Conservation (phyloP, 1,284 basidiomycete genomes). For the Trametes sp. region DNA sequence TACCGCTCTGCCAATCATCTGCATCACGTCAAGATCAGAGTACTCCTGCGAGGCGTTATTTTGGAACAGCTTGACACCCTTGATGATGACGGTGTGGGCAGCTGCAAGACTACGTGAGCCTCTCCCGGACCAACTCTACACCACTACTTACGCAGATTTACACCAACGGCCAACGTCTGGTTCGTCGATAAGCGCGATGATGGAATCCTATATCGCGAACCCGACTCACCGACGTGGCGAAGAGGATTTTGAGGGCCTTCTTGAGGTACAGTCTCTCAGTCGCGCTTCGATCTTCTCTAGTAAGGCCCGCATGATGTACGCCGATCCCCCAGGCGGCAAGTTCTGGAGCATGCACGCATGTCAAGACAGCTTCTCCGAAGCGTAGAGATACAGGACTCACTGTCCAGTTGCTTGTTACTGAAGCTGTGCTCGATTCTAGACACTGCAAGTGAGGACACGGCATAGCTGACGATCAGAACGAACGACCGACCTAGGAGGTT, state of each 20-base stretch:
- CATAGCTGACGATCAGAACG: not conserved
- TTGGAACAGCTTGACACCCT: constrained; percentile 80
- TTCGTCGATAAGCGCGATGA: constrained; percentile 20
- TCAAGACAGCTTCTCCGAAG: not conserved
- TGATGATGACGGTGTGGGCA: constrained; percentile 83
- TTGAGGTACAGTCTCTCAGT: constrained; percentile 78
- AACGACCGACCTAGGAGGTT: constrained; percentile 52
- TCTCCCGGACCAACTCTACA: not conserved
- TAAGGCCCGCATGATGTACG: constrained; percentile 87
- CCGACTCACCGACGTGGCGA: constrained; percentile 72
- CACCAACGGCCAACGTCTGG: constrained; percentile 87
- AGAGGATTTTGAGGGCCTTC: constrained; percentile 69
- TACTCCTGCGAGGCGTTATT: constrained; percentile 74
- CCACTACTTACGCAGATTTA: constrained; percentile 77
- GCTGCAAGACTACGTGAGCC: constrained; percentile 49
- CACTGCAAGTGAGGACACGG: not conserved
- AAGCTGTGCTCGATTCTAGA: constrained; percentile 61
- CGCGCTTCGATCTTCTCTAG: constrained; percentile 71
- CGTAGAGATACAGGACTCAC: constrained; percentile 45
- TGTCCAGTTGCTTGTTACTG: constrained; percentile 66
- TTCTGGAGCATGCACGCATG: constrained; percentile 45
- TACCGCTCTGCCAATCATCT: constrained; percentile 87
- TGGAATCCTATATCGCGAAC: constrained; percentile 1
- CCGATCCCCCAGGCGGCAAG: constrained; percentile 75
- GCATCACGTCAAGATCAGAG: constrained; percentile 83